Evolutionary conservation across 495 filamentous ascomycete species (phyloP).

Genomic region (Ascodesmis nigricans): DNA sequence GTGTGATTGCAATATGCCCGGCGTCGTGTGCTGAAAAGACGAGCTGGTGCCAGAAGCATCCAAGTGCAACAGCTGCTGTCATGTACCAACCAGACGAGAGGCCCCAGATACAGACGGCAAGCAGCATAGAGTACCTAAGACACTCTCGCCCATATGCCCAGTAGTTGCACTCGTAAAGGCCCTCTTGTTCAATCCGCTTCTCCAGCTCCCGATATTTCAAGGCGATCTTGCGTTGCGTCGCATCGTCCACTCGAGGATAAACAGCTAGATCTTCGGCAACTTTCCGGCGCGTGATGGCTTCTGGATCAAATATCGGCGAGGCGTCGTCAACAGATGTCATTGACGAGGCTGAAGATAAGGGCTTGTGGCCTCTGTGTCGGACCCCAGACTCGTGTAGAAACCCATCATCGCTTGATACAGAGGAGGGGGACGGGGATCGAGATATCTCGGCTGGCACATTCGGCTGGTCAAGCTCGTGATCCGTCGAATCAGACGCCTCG

Average conservation of each 20-base stretch:
- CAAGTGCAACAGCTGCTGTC: conserved; percentile 52
- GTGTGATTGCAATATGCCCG: conserved; percentile 93
- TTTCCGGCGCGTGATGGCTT: conserved; percentile 50
- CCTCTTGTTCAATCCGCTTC: conserved; percentile 45
- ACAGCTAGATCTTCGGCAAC: conserved; percentile 54
- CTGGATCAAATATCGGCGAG: conserved; percentile 39
- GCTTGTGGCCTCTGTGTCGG: conserved; percentile 19
- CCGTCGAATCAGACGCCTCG: conserved; percentile 22
- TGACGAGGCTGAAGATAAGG: conserved; percentile 26
- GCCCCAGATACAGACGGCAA: conserved; percentile 42
- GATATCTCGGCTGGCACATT: conserved; percentile 16
- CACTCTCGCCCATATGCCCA: conserved; percentile 54
- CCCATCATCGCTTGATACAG: conserved; percentile 22
- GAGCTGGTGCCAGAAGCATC: conserved; percentile 83
- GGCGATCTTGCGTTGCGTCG: conserved; percentile 57
- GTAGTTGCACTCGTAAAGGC: conserved; percentile 75
- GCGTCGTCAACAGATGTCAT: conserved; percentile 25
- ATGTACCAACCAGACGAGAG: conserved; percentile 53
- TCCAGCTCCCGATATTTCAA: conserved; percentile 57
- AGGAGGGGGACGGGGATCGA: conserved; percentile 16
- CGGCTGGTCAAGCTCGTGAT: conserved; percentile 8
- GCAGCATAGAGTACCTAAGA: conserved; percentile 42
- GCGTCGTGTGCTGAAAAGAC: conserved; percentile 93
- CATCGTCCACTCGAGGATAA: conserved; percentile 58
- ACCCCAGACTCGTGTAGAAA: conserved; percentile 20